Conservation (phyloP, 78 protist species). For the Pelomyxa schiedti region DNA sequence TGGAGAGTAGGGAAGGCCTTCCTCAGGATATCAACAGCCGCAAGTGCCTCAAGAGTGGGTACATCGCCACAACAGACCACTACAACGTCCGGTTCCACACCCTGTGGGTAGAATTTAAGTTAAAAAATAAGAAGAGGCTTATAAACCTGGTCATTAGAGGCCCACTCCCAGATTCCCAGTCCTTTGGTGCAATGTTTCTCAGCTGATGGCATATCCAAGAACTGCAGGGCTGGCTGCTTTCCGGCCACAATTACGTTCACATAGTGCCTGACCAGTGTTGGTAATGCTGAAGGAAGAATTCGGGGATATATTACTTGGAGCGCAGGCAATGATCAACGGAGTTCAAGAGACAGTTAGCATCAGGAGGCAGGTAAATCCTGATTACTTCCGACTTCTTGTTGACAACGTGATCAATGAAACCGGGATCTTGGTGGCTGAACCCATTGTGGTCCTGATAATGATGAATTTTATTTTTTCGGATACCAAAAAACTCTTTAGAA, state of each 20-base stretch:
- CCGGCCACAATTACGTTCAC: slow-evolving; percentile 6
- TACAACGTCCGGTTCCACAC: neutral
- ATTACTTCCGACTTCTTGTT: slow-evolving; percentile 2
- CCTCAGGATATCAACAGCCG: neutral
- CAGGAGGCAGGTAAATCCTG: slow-evolving; percentile 5
- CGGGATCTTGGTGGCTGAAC: slow-evolving; percentile 17
- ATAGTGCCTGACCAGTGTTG: no score
- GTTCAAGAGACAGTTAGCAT: slow-evolving; percentile 5
- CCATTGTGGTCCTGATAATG: slow-evolving; percentile 30
- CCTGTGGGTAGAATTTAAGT: no score
- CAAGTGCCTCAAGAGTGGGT: slow-evolving; percentile 10
- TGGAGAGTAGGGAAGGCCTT: neutral
- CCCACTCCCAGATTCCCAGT: neutral
- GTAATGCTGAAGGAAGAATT: no score
- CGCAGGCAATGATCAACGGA: neutral
- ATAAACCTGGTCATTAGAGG: neutral
- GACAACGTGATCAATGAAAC: neutral
- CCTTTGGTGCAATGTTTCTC: neutral
- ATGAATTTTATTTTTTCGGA: no score
- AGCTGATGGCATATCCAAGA: neutral
- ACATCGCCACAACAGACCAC: slow-evolving; percentile 5
- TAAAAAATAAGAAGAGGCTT: no score
- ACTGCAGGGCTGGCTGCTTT: slow-evolving; percentile 9
- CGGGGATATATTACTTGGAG: no score
- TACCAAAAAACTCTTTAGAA: no score